Percentiles rank a stretch among this genome's conserved stretches.
Conservation (phyloP, 345 rosid genomes). For the Fremontodendron californicum region DNA sequence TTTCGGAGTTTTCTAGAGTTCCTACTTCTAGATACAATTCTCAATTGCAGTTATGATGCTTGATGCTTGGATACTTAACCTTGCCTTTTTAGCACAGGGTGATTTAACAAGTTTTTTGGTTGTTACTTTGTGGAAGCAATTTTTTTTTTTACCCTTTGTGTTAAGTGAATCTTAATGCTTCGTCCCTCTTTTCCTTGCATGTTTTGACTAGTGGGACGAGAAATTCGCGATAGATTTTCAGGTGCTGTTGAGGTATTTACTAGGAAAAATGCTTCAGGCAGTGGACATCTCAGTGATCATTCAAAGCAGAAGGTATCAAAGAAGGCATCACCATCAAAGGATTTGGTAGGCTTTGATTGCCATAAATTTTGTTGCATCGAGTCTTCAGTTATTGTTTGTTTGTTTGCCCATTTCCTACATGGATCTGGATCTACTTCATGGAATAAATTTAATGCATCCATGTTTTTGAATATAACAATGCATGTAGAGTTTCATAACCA, state of each 20-base stretch:
- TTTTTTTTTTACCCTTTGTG: not conserved
- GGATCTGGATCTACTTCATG: not conserved
- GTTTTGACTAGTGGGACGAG: conserved; percentile 38
- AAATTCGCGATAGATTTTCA: conserved; percentile 43
- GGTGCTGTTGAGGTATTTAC: conserved; percentile 52
- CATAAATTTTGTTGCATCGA: not conserved
- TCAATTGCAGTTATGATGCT: not conserved
- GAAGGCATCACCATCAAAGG: conserved; percentile 27
- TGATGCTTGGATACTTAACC: not conserved
- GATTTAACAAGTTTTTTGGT: not conserved
- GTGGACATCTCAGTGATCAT: conserved; percentile 28
- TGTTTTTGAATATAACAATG: not conserved
- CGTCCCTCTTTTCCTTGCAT: not conserved
- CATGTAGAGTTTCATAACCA: not conserved
- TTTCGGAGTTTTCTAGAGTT: not conserved
- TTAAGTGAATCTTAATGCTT: not conserved
- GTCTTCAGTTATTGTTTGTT: not conserved
- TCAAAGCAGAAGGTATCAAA: conserved; percentile 7
- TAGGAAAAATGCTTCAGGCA: conserved; percentile 31
- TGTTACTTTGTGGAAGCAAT: not conserved
- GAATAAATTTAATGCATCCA: not conserved
- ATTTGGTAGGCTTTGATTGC: conserved; percentile 11
- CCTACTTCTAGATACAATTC: not conserved
- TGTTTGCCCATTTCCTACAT: not conserved
- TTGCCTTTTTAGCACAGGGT: not conserved